A percentile compares a stretch with the other conserved stretches of the same genome.
phyloP scores from a whole-genome alignment of 345 rosid species.

The Eutrema yunnanense region DNA sequence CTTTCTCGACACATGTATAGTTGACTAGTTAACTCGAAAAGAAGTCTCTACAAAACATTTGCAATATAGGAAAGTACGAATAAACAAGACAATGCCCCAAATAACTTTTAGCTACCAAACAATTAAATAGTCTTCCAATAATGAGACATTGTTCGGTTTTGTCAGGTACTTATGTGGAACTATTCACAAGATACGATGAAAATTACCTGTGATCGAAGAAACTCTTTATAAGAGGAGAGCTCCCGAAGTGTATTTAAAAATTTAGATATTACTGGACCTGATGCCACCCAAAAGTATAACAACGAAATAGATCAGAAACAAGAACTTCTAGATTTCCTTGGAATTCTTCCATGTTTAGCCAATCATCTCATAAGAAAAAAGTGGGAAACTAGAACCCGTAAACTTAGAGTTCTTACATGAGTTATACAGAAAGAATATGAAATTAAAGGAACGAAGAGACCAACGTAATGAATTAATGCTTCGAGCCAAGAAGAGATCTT shows the following conservation, averaged over 20 bases:
- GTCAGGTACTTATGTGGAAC: not conserved
- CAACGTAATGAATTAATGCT: not conserved
- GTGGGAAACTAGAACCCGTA: not conserved
- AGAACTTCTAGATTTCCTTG: not conserved
- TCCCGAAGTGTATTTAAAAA: constrained; percentile 68
- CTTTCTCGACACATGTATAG: not conserved
- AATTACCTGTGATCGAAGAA: constrained; percentile 78
- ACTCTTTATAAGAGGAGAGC: constrained; percentile 72
- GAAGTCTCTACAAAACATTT: not conserved
- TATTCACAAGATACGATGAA: not conserved
- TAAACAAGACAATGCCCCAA: not conserved
- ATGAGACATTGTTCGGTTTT: not conserved
- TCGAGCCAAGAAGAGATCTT: not conserved
- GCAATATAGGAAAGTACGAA: not conserved
- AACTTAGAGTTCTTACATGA: not conserved
- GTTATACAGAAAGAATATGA: not conserved
- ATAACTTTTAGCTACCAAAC: not conserved
- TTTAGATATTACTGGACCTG: constrained; percentile 76
- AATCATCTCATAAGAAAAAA: not conserved
- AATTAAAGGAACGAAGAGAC: not conserved
- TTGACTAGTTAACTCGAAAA: not conserved
- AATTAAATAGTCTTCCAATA: not conserved
- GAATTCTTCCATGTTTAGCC: not conserved
- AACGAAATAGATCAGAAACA: constrained; percentile 1
- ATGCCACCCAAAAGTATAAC: not conserved